phyloP scores from a whole-genome alignment of 176 grass and related monocot genomes.

The Triticum dicoccoides region DNA sequence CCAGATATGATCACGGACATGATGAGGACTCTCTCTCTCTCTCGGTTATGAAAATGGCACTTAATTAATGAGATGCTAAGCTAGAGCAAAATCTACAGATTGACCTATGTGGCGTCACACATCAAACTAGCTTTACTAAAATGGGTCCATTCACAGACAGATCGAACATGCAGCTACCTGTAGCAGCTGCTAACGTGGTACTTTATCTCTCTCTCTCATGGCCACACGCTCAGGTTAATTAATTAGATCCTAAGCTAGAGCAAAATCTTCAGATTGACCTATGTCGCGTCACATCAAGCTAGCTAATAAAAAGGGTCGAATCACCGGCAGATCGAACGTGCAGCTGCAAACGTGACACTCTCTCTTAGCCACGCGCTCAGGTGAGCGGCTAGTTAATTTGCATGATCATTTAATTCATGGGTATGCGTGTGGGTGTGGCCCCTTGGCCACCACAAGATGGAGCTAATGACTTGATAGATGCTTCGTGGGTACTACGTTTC shows the following conservation, averaged over 20 bases:
- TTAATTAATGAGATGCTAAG: not conserved
- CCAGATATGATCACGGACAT: no score
- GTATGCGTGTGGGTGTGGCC: not conserved
- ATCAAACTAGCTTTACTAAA: not conserved
- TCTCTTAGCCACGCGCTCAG: no score
- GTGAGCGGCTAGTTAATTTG: not conserved
- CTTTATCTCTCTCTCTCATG: not conserved
- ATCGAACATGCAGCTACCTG: not conserved
- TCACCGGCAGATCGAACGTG: not conserved
- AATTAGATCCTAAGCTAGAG: not conserved
- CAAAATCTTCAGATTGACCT: not conserved
- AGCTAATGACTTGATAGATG: not conserved
- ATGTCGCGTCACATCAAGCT: not conserved
- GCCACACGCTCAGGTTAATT: not conserved
- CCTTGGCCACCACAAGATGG: not conserved
- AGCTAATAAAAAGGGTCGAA: not conserved
- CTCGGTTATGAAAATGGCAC: not conserved
- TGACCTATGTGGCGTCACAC: not conserved
- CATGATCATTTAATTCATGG: not conserved
- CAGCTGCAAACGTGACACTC: no score
- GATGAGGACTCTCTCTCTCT: no score
- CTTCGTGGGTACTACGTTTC: not conserved
- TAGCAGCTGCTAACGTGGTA: not conserved
- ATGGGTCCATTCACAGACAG: not conserved
- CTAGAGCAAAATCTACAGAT: not conserved